Evolutionary conservation across 176 grass and related monocot genomes (phyloP).

Genomic region (Cenchrus americanus): DNA sequence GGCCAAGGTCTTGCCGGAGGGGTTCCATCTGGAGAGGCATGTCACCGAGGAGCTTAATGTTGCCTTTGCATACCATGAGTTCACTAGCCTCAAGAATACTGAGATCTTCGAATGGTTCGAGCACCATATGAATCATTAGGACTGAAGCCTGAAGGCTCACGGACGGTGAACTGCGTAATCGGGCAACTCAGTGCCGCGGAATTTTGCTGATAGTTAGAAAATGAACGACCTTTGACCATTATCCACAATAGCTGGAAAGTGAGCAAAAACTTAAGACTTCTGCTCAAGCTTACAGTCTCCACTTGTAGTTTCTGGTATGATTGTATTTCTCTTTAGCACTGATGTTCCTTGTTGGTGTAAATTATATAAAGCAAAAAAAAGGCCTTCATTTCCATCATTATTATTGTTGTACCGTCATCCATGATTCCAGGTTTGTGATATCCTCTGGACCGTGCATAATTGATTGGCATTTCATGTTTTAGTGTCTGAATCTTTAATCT

Average conservation of each 20-base stretch:
- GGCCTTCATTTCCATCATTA: not conserved
- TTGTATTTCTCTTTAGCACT: slow-evolving; percentile 4
- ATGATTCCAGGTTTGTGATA: not conserved
- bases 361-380: not conserved
- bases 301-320: slow-evolving; percentile 4
- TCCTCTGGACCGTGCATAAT: not conserved
- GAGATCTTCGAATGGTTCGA: slow-evolving; percentile 89
- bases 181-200: not conserved
- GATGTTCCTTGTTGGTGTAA: slow-evolving; percentile 2
- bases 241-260: not conserved
- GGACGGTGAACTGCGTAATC: not conserved
- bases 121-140: slow-evolving; percentile 65
- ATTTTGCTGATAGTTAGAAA: slow-evolving; percentile 14
- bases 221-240: not conserved
- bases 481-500: not conserved
- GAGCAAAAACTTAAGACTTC: slow-evolving; percentile 11
- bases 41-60: slow-evolving; percentile 91
- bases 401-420: not conserved
- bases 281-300: not conserved
- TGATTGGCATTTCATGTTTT: not conserved
- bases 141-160: not conserved
- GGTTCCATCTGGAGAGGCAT: slow-evolving; percentile 71
- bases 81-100: slow-evolving; percentile 68
- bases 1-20: slow-evolving; percentile 64
- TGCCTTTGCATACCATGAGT: slow-evolving; percentile 85